Evolutionary conservation across 73 alveolate genomes (phyloP).

Genomic region (Urostyla sp.): DNA sequence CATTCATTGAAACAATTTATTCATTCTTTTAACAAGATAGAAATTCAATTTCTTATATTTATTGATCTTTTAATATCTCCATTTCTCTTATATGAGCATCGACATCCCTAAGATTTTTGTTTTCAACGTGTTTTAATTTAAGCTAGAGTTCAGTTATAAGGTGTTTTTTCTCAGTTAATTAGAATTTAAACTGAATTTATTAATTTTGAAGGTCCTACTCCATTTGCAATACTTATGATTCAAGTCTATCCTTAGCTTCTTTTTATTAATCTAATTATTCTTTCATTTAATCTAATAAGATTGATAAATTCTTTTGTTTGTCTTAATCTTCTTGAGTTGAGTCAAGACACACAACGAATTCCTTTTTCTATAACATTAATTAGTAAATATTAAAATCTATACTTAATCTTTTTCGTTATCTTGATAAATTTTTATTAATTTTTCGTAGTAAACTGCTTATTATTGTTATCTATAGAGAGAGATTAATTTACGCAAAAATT

Average conservation of each 20-base stretch:
- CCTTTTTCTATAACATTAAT: no score
- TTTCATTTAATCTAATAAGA: no score
- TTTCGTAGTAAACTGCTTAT: no score
- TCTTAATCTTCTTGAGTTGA: no score
- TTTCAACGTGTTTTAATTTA: slow-evolving; percentile 14
- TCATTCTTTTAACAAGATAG: background rate
- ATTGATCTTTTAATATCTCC: background rate
- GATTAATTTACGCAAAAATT: no score
- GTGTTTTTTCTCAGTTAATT: background rate
- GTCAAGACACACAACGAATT: no score
- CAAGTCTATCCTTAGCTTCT: background rate
- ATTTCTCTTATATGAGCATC: slow-evolving; percentile 1
- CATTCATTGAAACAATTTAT: background rate
- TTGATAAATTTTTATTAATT: no score
- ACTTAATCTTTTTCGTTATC: no score
- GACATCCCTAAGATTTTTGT: slow-evolving; percentile 2
- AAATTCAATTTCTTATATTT: background rate
- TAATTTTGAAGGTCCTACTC: background rate
- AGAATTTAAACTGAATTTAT: background rate
- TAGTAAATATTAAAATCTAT: no score
- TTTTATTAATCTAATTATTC: background rate
- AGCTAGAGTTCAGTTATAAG: slow-evolving; percentile 6
- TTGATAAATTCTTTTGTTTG: no score
- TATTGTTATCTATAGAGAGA: no score
- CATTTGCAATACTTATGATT: background rate